These are phyloP conservation scores for Parasitella parasitica DNA, from an alignment of 371 early-diverging fungal genomes.

Conservation along the genomic window DNA sequence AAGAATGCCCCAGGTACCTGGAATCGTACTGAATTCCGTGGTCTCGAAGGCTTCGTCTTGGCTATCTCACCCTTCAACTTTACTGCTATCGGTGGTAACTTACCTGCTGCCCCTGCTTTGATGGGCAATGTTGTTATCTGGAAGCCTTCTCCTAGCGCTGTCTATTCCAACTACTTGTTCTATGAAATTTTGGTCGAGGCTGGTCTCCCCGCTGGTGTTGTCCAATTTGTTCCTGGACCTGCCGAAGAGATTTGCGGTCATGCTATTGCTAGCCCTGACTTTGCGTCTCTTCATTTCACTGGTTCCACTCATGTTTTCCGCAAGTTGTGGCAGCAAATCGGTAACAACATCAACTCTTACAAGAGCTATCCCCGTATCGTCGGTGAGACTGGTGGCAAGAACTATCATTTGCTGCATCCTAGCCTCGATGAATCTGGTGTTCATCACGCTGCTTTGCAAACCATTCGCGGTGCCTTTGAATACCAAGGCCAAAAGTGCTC, in stretches of 20 bases:
- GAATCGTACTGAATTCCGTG: constrained; percentile 97
- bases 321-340: constrained; percentile 90
- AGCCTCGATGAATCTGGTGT: constrained; percentile 65
- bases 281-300: constrained; percentile 97
- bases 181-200: constrained; percentile 92
- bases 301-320: constrained; percentile 95
- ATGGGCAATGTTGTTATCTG: constrained; percentile 98
- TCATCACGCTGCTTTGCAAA: constrained; percentile 64
- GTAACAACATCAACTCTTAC: constrained; percentile 87
- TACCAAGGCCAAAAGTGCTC: constrained; percentile 98
- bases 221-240: constrained; percentile 95
- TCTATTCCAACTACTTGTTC: constrained; percentile 90
- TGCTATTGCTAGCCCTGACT: constrained; percentile 81
- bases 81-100: constrained; percentile 98
- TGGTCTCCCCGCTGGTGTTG: constrained; percentile 95
- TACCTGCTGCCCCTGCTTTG: constrained; percentile 91
- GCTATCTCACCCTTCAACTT: constrained; percentile 99
- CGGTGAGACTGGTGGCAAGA: constrained; percentile 98
- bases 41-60: constrained; percentile 95
- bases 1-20: constrained; percentile 86
- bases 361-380: constrained; percentile 95
- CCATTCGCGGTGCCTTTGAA: constrained; percentile 94
- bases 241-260: constrained; percentile 74
- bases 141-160: constrained; percentile 93
- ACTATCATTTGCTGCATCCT: constrained; percentile 93